These are phyloP conservation scores for Dioscorea zingiberensis DNA, from an alignment of 106 monocot species.

Conservation along the genomic window DNA sequence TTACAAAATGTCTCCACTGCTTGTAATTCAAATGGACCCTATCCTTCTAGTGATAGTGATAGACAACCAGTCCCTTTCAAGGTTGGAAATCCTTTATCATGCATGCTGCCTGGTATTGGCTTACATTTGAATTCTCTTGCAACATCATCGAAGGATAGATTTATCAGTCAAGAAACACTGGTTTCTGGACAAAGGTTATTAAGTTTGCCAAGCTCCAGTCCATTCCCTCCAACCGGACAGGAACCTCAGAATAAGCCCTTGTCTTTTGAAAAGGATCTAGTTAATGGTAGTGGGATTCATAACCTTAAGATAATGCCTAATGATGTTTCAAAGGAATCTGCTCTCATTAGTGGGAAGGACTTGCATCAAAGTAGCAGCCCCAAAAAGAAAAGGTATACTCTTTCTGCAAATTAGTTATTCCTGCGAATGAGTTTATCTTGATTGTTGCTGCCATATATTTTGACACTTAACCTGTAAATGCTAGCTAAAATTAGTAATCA, in stretches of 20 bases:
- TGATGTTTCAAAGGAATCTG: conserved; percentile 23
- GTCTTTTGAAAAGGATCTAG: conserved; percentile 22
- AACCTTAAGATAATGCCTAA: conserved; percentile 26
- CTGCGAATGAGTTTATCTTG: neutral
- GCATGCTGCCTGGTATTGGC: conserved; percentile 68
- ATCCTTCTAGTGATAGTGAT: conserved; percentile 22
- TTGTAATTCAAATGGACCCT: conserved; percentile 13
- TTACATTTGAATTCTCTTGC: conserved; percentile 92
- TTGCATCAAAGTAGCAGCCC: conserved; percentile 47
- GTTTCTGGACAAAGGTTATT: conserved; percentile 27
- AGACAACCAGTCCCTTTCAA: conserved; percentile 19
- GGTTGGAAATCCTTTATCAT: conserved; percentile 14
- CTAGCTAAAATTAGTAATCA: neutral
- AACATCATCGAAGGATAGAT: conserved; percentile 40
- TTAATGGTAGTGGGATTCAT: conserved; percentile 12
- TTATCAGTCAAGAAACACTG: conserved; percentile 24
- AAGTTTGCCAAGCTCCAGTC: conserved; percentile 17
- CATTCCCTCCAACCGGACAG: conserved; percentile 16
- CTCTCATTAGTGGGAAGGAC: conserved; percentile 25
- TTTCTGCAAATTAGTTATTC: neutral
- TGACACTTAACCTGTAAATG: neutral
- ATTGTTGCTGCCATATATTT: neutral
- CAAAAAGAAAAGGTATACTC: conserved; percentile 65
- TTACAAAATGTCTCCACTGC: conserved; percentile 10
- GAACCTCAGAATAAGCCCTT: conserved; percentile 14